Evolutionary conservation across 441 rosid species (phyloP).

Genomic region (Populus trichocarpa): DNA sequence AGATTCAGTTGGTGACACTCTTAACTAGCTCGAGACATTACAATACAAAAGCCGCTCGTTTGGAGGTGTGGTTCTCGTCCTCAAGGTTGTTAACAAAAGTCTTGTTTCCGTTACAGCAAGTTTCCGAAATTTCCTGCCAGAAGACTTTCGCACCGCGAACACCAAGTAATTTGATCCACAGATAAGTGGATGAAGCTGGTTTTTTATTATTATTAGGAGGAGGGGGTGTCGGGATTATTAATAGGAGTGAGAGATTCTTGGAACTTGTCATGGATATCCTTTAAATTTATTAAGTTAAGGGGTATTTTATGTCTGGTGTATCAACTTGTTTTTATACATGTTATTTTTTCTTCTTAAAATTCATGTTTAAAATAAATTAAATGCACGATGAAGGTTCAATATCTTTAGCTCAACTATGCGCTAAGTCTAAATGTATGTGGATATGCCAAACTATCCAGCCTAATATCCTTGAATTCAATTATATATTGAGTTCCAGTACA

Average conservation of each 20-base stretch:
- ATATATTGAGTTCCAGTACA: accelerated
- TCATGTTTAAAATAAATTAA: too few relatives aligned
- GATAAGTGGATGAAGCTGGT: not conserved
- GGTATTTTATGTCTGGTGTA: not conserved
- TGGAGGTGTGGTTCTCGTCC: not conserved
- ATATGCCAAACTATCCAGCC: accelerated
- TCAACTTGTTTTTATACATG: too few relatives aligned
- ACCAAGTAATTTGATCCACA: not conserved
- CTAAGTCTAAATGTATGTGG: accelerated
- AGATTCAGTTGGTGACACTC: too few relatives aligned
- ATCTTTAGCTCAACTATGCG: too few relatives aligned
- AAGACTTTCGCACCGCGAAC: not conserved
- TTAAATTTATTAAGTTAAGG: not conserved
- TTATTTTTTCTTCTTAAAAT: too few relatives aligned
- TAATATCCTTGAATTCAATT: too few relatives aligned
- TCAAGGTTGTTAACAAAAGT: not conserved
- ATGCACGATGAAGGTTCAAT: too few relatives aligned
- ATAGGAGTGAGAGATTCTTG: not conserved
- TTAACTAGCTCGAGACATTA: too few relatives aligned
- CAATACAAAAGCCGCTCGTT: too few relatives aligned
- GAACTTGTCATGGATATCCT: not conserved
- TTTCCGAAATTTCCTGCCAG: not conserved
- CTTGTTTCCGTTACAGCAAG: not conserved
- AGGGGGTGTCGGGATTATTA: too few relatives aligned
- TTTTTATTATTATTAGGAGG: too few relatives aligned